Evolutionary conservation across 2,329 filamentous ascomycete genomes (phyloP), one percentile per base, ranked within the genome.

Genomic region (Alternaria triticina): DNA sequence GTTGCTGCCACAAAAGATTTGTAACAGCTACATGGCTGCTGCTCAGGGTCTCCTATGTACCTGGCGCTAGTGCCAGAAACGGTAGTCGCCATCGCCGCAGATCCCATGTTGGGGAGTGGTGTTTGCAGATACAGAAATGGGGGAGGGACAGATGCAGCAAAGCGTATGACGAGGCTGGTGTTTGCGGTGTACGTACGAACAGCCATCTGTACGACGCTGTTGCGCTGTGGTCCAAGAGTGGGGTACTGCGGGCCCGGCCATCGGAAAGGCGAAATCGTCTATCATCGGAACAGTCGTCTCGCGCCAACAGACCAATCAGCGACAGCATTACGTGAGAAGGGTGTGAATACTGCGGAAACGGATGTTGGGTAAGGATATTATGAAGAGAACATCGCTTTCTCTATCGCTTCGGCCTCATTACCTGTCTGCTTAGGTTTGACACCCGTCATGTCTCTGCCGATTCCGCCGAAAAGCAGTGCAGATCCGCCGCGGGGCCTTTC

Each of bases 391-490:
- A 30, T 52, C 40, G 62, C 33, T 17, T 57, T 45, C 17, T 36
- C 20, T 40, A 44, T 54, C 5, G 11, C 28, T 17, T 10, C 28
- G 25, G 17, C 28, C 30, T 10, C 28, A 33, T 25, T 25, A 13
- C 33, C 20, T 28, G 20, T 36, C 57, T 52, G 30, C 57, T 28
- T 12, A 45, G 13, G 44, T 28, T 55, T 44, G 47, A 52, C 44
- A 40, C 27, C 25, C 47, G 25, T 64, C 43, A 79, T 79, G 77
- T 65, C 71, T 51, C 56, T 79, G 27, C 76, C 76, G 11, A 60
- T 65, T 40, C 74, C 74, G 25, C 77, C 76, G 20, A 74, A 67
- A 59, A 74, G 75, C 56, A 64, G 69, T 17, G 75, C 71, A n/a
- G 61, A 68, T 33, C 70, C 75, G 56, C 70, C 72, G 27, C 68